Conservation (phyloP, 2,329 filamentous ascomycete genomes). For the Daldinia sp. region DNA sequence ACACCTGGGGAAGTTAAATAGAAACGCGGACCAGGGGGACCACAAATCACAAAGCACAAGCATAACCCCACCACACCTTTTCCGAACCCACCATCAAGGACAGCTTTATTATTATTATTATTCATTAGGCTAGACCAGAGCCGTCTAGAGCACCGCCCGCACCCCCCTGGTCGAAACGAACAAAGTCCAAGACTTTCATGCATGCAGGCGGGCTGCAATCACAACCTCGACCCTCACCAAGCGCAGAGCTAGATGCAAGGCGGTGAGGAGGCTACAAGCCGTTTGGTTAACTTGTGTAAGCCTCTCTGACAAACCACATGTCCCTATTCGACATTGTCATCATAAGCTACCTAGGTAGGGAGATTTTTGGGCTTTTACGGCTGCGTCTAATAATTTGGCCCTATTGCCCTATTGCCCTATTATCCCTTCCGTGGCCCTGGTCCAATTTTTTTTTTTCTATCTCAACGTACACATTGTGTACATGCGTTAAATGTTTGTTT, state of each 20-base stretch:
- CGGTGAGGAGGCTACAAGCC: slow-evolving; percentile 55
- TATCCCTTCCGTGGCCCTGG: neutral
- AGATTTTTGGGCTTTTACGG: slow-evolving; percentile 25
- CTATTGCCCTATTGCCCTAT: slow-evolving; percentile 26
- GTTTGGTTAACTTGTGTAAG: slow-evolving; percentile 52
- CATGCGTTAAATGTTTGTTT: slow-evolving; percentile 24
- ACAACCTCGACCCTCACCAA: slow-evolving; percentile 47
- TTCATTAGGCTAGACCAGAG: slow-evolving; percentile 43
- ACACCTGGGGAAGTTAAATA: neutral
- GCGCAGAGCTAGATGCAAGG: slow-evolving; percentile 49
- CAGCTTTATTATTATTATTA: slow-evolving; percentile 29
- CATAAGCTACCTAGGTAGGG: slow-evolving; percentile 28
- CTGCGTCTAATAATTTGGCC: slow-evolving; percentile 34
- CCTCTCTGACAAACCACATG: slow-evolving; percentile 47
- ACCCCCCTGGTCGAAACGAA: slow-evolving; percentile 31
- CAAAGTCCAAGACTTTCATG: slow-evolving; percentile 42
- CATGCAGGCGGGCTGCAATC: slow-evolving; percentile 50
- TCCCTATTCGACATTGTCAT: slow-evolving; percentile 40
- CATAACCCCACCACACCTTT: slow-evolving; percentile 41
- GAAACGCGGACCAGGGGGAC: slow-evolving; percentile 23
- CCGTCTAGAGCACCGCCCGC: slow-evolving; percentile 31
- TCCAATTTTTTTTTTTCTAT: slow-evolving; percentile 29
- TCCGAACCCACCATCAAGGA: slow-evolving; percentile 38
- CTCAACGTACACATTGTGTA: slow-evolving; percentile 16
- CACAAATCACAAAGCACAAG: slow-evolving; percentile 22